These are phyloP conservation scores for Candida ipomoeae DNA, from an alignment of 805 yeast genomes.

Conservation along the genomic window DNA sequence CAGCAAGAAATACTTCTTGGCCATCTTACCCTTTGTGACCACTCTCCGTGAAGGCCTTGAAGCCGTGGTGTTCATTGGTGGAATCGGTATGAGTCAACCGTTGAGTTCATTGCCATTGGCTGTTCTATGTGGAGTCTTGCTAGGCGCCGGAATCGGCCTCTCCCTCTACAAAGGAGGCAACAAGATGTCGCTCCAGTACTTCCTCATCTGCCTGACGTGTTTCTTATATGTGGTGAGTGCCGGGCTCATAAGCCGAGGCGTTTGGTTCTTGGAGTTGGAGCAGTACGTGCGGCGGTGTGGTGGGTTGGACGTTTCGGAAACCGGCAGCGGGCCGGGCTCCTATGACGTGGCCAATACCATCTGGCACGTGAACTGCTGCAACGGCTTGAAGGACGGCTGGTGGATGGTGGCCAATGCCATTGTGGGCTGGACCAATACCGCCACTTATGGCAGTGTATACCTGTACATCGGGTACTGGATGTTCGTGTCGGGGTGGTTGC, in stretches of 20 bases:
- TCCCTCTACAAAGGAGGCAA: conserved; percentile 39
- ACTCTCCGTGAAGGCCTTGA: conserved; percentile 43
- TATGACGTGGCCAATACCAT: conserved; percentile 38
- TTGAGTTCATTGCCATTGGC: conserved; percentile 22
- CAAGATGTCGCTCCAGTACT: conserved; percentile 39
- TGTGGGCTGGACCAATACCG: conserved; percentile 45
- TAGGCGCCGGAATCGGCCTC: conserved; percentile 34
- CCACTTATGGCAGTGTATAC: conserved; percentile 41
- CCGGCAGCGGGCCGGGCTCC: conserved; percentile 45
- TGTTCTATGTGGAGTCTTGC: conserved; percentile 22
- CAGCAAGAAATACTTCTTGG: conserved; percentile 24
- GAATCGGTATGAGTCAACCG: conserved; percentile 24
- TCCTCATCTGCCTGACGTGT: conserved; percentile 35
- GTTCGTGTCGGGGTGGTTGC: conserved; percentile 29
- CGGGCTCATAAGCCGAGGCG: conserved; percentile 42
- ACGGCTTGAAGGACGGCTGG: conserved; percentile 42
- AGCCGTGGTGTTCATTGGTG: conserved; percentile 58
- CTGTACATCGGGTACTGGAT: conserved; percentile 38
- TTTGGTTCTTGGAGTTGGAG: conserved; percentile 43
- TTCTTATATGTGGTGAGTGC: conserved; percentile 43
- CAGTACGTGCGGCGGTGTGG: conserved; percentile 35
- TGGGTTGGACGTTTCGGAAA: conserved; percentile 40
- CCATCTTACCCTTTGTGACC: conserved; percentile 25
- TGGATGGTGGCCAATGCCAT: conserved; percentile 46
- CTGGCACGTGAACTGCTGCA: conserved; percentile 47